Conservation (phyloP, 2,329 filamentous ascomycete genomes). For the Colletotrichum tamarilloi region DNA sequence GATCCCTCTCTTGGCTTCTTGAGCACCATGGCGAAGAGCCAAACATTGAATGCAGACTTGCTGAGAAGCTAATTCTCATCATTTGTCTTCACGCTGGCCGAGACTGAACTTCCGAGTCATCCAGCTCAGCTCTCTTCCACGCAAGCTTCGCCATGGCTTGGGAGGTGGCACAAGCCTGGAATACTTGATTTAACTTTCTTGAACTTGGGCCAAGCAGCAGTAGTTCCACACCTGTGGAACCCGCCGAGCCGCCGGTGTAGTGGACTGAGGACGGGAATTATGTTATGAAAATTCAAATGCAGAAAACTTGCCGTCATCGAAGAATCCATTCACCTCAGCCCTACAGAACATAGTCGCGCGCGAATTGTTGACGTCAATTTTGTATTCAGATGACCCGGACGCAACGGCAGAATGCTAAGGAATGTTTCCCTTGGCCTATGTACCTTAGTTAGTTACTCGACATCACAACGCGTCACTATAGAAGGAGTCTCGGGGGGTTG, state of each 20-base stretch:
- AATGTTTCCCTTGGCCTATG: conserved; percentile 1
- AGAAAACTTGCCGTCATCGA: conserved; percentile 25
- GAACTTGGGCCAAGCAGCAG: neutral
- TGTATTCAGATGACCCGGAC: neutral
- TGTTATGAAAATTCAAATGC: conserved; percentile 34
- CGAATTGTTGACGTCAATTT: conserved; percentile 28
- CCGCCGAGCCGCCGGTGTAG: conserved; percentile 22
- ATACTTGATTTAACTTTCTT: neutral
- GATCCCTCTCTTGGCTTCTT: neutral
- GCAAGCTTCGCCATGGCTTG: neutral
- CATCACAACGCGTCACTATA: conserved; percentile 19
- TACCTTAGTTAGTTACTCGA: neutral
- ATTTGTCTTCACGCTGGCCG: neutral
- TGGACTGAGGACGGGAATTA: conserved; percentile 25
- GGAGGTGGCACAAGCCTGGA: neutral
- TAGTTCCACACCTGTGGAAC: conserved; percentile 15
- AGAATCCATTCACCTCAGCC: conserved; percentile 14
- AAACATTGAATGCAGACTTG: neutral
- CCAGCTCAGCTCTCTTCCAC: neutral
- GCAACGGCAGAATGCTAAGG: neutral
- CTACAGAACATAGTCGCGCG: neutral
- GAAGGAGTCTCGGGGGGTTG: neutral
- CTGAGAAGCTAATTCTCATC: neutral
- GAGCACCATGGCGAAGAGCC: too few species aligned
- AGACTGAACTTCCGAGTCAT: neutral